Conservation (phyloP, 306 rosid genomes). For the Dryas octopetala region DNA sequence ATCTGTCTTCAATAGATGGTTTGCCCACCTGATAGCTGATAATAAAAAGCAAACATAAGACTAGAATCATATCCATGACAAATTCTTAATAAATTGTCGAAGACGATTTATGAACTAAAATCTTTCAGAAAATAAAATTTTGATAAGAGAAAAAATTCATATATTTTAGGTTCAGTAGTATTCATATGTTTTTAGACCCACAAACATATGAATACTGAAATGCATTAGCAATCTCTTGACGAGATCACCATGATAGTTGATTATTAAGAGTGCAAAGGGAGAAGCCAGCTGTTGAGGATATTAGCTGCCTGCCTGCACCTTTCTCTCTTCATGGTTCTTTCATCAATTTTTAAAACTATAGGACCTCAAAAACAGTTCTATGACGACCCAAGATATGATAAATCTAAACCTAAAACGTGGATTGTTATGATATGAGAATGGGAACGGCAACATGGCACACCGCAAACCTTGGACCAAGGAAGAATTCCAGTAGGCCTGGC, state of each 20-base stretch:
- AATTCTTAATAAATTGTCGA: conserved; percentile 1
- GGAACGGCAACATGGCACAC: background rate
- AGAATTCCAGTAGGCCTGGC: background rate
- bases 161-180: background rate
- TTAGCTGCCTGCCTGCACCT: background rate
- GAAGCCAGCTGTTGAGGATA: background rate
- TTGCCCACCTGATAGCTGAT: conserved; percentile 67
- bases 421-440: background rate
- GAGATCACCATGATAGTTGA: background rate
- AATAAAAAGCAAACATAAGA: conserved; percentile 21
- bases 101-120: background rate
- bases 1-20: conserved; percentile 70
- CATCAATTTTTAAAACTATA: background rate
- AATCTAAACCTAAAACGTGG: background rate
- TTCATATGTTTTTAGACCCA: background rate
- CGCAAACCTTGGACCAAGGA: background rate
- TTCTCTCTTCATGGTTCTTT: background rate
- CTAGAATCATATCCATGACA: conserved; percentile 16
- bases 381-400: background rate
- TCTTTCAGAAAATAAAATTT: background rate
- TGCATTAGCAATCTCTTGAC: background rate
- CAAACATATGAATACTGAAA: background rate
- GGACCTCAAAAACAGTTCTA: background rate
- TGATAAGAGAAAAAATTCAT: background rate
- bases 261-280: background rate